Evolutionary conservation across 192 early-diverging fungal genomes (phyloP).

Genomic region (Coemansia sp.): DNA sequence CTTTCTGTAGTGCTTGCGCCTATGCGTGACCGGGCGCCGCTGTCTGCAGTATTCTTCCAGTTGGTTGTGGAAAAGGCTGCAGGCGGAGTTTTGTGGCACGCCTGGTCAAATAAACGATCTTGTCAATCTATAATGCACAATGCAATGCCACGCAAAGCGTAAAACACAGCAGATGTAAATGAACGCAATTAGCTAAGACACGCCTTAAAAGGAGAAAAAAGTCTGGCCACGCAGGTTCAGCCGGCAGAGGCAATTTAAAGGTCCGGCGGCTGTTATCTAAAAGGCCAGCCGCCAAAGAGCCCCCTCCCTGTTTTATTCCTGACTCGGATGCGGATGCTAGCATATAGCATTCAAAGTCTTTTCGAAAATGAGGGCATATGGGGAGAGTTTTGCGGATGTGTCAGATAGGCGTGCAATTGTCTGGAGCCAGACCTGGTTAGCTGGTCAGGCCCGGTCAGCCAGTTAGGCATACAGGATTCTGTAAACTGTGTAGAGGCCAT

Average conservation of each 20-base stretch:
- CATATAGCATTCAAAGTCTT: slow-evolving; percentile 6
- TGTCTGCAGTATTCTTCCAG: slow-evolving; percentile 1
- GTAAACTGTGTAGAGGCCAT: no score
- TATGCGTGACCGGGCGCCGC: slow-evolving; percentile 11
- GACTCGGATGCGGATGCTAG: slow-evolving; percentile 7
- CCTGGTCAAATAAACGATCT: neutral
- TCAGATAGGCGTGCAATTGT: slow-evolving; percentile 1
- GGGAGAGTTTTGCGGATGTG: slow-evolving; percentile 8
- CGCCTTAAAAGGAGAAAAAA: neutral
- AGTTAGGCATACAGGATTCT: no score
- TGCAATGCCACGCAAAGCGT: slow-evolving; percentile 1
- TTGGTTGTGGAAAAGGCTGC: neutral
- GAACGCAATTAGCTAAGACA: neutral
- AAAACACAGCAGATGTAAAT: slow-evolving; percentile 1
- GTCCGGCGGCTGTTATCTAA: neutral
- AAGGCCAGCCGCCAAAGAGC: neutral
- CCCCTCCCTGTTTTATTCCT: neutral
- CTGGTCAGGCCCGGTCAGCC: no score
- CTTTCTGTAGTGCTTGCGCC: slow-evolving; percentile 11
- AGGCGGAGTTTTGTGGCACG: slow-evolving; percentile 14
- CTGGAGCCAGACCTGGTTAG: neutral
- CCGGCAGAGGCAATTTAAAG: slow-evolving; percentile 7
- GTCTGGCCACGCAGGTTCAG: slow-evolving; percentile 2
- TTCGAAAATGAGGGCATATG: neutral
- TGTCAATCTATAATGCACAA: slow-evolving; percentile 32